A percentile compares a stretch with the other conserved stretches of the same genome.
Evolutionary conservation across 345 rosid genomes (phyloP).

Genomic region (Durio zibethinus): DNA sequence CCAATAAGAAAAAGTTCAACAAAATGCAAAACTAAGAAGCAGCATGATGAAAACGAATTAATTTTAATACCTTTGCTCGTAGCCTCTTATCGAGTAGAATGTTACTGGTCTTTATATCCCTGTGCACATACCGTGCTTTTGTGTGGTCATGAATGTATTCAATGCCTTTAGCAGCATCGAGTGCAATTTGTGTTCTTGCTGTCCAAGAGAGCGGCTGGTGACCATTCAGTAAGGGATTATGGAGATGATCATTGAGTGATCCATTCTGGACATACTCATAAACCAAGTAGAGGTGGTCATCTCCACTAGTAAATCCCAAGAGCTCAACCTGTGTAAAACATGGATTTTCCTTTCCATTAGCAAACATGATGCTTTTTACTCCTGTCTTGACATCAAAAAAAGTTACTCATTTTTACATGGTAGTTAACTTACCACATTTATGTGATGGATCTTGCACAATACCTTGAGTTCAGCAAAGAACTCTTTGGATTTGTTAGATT

Average conservation of each 20-base stretch:
- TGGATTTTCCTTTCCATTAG: background rate
- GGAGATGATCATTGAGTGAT: constrained; percentile 61
- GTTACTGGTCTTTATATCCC: constrained; percentile 62
- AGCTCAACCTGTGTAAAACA: constrained; percentile 57
- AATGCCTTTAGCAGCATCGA: constrained; percentile 60
- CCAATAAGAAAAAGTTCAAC: background rate
- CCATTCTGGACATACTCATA: constrained; percentile 55
- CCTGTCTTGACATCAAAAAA: background rate
- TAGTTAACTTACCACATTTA: constrained; percentile 51
- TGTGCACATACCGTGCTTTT: constrained; percentile 58
- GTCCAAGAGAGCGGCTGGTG: constrained; percentile 59
- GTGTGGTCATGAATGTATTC: constrained; percentile 73
- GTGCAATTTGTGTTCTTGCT: constrained; percentile 61
- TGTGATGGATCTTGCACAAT: constrained; percentile 63
- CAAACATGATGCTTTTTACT: background rate
- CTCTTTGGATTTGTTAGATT: constrained; percentile 62
- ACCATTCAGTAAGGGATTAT: constrained; percentile 55
- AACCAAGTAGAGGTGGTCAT: constrained; percentile 63
- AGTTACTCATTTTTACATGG: background rate
- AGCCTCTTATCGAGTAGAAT: constrained; percentile 53
- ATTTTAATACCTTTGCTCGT: constrained; percentile 56
- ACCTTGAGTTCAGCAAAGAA: constrained; percentile 71
- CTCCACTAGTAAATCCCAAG: constrained; percentile 57
- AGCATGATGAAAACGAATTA: background rate
- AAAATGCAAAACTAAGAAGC: background rate